Base-by-base conservation (phyloP, 805 yeast genomes). In the Candida anglica region DNA sequence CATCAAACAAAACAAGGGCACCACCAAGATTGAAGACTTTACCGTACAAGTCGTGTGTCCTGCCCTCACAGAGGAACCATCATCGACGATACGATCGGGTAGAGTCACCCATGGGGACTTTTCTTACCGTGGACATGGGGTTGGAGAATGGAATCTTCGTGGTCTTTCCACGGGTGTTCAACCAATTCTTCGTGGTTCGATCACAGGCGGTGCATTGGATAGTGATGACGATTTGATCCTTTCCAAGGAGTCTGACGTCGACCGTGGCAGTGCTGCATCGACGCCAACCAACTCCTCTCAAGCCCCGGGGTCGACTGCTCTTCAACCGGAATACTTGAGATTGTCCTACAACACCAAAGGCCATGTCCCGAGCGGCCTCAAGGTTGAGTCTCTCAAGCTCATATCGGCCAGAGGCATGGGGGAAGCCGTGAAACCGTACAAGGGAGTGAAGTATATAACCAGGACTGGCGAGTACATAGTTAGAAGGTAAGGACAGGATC, bases 381-480 rank as follows among this genome's bases (percentile, higher is more conserved):
- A 75, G 45, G 82, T 88, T 2, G 81, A 75, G 9, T 68, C 81
- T 19, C 59, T 88, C 40, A 73, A 76, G 47, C 71, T 86, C 13
- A 46, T 67, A 6, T 68, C 75, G 41, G 65, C 71, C n/a, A 65
- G 63, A 42, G 88, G 91, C 0, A 46, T 77, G 36, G 73, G 74
- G 5, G 77, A 76, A 3, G 64, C 66, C 4, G 81, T 77, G 8
- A 81, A 79, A 48, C 95, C 96, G 0, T 89, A 77, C 65, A 89
- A 88, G 54, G 98, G 98, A 1, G 96, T 89, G 15, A 84, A 88
- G 51, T 89, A 89, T 52, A 62, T 74, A 8, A 79, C 95, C 5
- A 60, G 61, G 35, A 70, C 84, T 0, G 84, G 81, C 1, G 79
- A 81, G 35, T 75, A 66, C 46, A 60, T 77, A 3, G 63, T 79